Evolutionary conservation across 2,329 filamentous ascomycete genomes (phyloP).

Genomic region (Aspergillus fijiensis): DNA sequence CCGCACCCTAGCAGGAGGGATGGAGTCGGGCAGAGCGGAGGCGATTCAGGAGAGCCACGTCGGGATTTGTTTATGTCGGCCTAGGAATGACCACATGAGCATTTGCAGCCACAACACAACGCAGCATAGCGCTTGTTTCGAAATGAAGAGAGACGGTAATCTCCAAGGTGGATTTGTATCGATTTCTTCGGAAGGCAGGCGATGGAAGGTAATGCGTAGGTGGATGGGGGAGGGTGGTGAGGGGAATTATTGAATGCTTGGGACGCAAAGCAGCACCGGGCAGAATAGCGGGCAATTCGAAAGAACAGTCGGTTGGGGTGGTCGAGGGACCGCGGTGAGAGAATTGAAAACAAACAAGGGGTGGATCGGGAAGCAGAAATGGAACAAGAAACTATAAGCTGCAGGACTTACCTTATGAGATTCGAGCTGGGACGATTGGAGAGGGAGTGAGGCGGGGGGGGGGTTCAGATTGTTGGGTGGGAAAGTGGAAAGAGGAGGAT

Average conservation of each 20-base stretch:
- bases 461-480: neutral
- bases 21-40: constrained; percentile 20
- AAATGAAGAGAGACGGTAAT: neutral
- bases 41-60: constrained; percentile 27
- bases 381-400: constrained; percentile 18
- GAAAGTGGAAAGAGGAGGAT: constrained; percentile 10
- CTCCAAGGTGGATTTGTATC: neutral
- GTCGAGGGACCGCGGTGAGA: constrained; percentile 8
- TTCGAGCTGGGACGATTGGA: constrained; percentile 14
- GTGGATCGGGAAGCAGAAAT: constrained; percentile 15
- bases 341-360: constrained; percentile 15
- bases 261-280: constrained; percentile 14
- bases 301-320: constrained; percentile 4
- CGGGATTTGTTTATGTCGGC: constrained; percentile 32
- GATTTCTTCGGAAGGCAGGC: neutral
- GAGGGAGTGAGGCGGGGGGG: neutral
- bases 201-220: neutral
- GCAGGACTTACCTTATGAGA: constrained; percentile 21
- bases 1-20: constrained; percentile 38
- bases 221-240: neutral
- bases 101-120: constrained; percentile 20
- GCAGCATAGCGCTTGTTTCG: constrained; percentile 9
- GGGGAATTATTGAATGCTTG: constrained; percentile 1
- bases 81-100: constrained; percentile 32
- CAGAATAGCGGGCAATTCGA: constrained; percentile 1